Evolutionary conservation across 768 basidiomycete genomes (phyloP).

Genomic region (Trametes cinnabarina): DNA sequence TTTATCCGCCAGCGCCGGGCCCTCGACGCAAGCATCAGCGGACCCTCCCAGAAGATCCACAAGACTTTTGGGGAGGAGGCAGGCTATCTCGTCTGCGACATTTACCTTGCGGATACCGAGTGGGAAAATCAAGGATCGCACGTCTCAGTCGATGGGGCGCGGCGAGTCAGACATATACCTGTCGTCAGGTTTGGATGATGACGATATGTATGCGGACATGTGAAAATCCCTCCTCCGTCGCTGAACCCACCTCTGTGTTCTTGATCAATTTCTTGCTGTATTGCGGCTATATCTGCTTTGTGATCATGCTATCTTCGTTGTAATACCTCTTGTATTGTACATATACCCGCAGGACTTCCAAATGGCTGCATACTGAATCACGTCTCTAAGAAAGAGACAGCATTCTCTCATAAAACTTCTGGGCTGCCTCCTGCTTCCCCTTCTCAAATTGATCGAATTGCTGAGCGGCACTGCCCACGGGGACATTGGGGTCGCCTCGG

Average conservation of each 20-base stretch:
- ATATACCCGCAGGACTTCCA: not conserved
- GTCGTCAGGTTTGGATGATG: constrained; percentile 1
- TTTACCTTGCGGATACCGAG: constrained; percentile 10
- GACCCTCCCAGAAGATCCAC: not conserved
- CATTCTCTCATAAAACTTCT: constrained; percentile 17
- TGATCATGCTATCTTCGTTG: not conserved
- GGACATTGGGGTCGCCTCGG: constrained; percentile 34
- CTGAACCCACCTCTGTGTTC: too few relatives aligned
- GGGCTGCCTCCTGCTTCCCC: constrained; percentile 28
- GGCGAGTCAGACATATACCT: not conserved
- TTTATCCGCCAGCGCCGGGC: not conserved
- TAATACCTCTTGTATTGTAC: not conserved
- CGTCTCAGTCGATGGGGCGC: not conserved
- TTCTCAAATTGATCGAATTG: constrained; percentile 29
- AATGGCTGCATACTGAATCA: not conserved
- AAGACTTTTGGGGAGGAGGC: not conserved
- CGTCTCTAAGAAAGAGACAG: not conserved
- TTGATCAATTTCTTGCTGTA: not conserved
- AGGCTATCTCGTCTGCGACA: not conserved
- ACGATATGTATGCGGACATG: constrained; percentile 3
- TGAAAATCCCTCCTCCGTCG: too few relatives aligned
- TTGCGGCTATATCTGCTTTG: not conserved
- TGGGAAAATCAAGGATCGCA: not conserved
- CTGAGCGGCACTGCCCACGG: constrained; percentile 23
- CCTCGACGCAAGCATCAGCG: not conserved